These are phyloP conservation scores for Pyrenochaeta sp. DNA, from an alignment of 2,329 filamentous ascomycete genomes.

Conservation along the genomic window DNA sequence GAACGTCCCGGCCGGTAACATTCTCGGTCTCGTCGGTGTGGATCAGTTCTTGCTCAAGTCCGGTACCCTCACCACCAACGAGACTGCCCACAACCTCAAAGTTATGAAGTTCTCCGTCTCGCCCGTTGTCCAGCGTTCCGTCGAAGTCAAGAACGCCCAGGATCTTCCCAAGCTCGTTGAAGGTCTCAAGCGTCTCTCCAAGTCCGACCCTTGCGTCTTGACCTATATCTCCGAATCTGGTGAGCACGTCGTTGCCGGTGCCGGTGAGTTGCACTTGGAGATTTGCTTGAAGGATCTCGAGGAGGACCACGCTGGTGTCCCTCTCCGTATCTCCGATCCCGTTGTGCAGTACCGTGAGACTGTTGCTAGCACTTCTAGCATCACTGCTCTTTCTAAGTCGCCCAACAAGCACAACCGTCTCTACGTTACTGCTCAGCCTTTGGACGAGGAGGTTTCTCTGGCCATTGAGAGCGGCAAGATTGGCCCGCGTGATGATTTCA, in stretches of 20 bases:
- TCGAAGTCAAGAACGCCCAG: constrained; percentile 99
- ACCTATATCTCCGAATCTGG: constrained; percentile 88
- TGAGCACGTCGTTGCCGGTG: constrained; percentile 99
- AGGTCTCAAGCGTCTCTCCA: constrained; percentile 99
- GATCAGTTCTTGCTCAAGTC: constrained; percentile 99
- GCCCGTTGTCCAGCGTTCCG: constrained; percentile 96
- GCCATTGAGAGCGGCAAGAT: constrained; percentile 95
- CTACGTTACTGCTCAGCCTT: constrained; percentile 90
- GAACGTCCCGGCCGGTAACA: constrained; percentile 99
- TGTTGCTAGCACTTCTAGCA: constrained; percentile 83
- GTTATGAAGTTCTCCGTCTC: constrained; percentile 99
- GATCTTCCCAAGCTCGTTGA: constrained; percentile 99
- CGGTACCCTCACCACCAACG: constrained; percentile 96
- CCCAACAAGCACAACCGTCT: constrained; percentile 99
- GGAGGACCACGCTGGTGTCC: constrained; percentile 98
- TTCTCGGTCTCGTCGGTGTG: constrained; percentile 98
- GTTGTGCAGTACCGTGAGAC: constrained; percentile 99
- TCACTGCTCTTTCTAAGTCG: constrained; percentile 97
- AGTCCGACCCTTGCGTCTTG: constrained; percentile 98
- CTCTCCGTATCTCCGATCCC: constrained; percentile 96
- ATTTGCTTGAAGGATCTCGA: constrained; percentile 99
- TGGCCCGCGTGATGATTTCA: constrained; percentile 96
- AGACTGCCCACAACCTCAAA: constrained; percentile 99
- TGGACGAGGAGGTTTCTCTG: constrained; percentile 88
- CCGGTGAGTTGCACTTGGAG: constrained; percentile 98